Percentiles rank a stretch among this genome's conserved stretches.
Evolutionary conservation across 2,329 filamentous ascomycete species (phyloP).

Genomic region (Hypoxylon sp.): DNA sequence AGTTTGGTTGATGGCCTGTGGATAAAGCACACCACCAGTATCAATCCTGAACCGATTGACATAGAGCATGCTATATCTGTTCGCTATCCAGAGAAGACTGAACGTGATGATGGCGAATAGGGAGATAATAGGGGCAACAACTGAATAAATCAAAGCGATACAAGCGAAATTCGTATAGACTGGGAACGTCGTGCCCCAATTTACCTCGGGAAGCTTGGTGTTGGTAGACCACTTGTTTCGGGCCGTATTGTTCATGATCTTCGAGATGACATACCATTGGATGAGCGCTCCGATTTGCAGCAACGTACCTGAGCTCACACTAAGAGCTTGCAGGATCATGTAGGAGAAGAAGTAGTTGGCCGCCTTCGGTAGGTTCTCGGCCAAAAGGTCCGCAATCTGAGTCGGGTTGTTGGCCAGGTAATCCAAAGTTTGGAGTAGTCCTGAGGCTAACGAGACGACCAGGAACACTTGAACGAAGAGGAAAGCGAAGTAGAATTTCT

Average conservation of each 20-base stretch:
- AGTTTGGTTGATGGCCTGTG: slow-evolving; percentile 91
- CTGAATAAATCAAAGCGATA: slow-evolving; percentile 88
- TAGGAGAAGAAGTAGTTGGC: slow-evolving; percentile 99
- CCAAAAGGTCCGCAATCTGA: slow-evolving; percentile 78
- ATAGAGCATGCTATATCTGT: slow-evolving; percentile 97
- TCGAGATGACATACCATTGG: slow-evolving; percentile 84
- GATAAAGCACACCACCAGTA: slow-evolving; percentile 92
- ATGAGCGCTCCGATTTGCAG: slow-evolving; percentile 84
- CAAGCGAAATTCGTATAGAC: slow-evolving; percentile 97
- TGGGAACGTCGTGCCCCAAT: slow-evolving; percentile 95
- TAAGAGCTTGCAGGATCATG: slow-evolving; percentile 93
- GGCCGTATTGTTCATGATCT: slow-evolving; percentile 84
- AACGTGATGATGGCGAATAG: slow-evolving; percentile 96
- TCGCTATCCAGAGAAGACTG: slow-evolving; percentile 89
- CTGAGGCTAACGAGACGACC: slow-evolving; percentile 85
- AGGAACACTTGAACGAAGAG: slow-evolving; percentile 95
- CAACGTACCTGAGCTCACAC: slow-evolving; percentile 88
- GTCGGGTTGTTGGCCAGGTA: slow-evolving; percentile 67
- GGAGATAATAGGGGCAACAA: slow-evolving; percentile 90
- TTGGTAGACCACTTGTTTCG: slow-evolving; percentile 87
- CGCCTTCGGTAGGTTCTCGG: slow-evolving; percentile 82
- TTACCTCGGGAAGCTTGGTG: slow-evolving; percentile 79
- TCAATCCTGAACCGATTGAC: slow-evolving; percentile 90
- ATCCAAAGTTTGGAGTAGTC: slow-evolving; percentile 73
- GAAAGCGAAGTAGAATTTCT: slow-evolving; percentile 93